Percentiles rank a stretch among this genome's conserved stretches.
These are phyloP conservation scores for Cladophialophora bantiana DNA, from an alignment of 2,329 filamentous ascomycete species.

Conservation along the genomic window DNA sequence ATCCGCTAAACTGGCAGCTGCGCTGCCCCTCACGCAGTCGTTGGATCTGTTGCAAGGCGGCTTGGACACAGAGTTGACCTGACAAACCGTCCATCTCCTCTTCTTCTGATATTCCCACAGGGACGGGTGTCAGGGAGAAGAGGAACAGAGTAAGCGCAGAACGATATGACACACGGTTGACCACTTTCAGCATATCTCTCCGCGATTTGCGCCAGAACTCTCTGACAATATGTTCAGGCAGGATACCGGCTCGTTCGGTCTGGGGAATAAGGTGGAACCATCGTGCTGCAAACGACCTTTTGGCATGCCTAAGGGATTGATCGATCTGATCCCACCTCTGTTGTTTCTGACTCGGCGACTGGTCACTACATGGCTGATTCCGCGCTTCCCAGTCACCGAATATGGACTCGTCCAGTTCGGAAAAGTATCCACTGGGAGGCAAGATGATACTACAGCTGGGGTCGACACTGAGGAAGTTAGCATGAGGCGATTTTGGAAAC, in stretches of 20 bases:
- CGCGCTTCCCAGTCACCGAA: constrained; percentile 23
- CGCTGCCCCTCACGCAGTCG: constrained; percentile 49
- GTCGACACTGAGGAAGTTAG: constrained; percentile 20
- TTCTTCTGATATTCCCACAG: constrained; percentile 50
- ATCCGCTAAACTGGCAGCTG: constrained; percentile 52
- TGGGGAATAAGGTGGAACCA: constrained; percentile 42
- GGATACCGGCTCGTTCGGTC: constrained; percentile 7
- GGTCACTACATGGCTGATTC: constrained; percentile 5
- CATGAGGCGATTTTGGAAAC: background rate
- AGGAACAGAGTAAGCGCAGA: constrained; percentile 52
- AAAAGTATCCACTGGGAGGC: constrained; percentile 44
- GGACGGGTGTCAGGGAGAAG: constrained; percentile 52
- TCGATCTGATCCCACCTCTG: constrained; percentile 40
- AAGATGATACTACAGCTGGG: constrained; percentile 32
- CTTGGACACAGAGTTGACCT: constrained; percentile 52
- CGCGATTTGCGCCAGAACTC: constrained; percentile 49
- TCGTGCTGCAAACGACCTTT: constrained; percentile 42
- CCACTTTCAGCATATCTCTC: constrained; percentile 50
- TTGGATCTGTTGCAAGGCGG: constrained; percentile 53
- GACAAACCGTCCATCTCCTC: constrained; percentile 52
- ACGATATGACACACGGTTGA: constrained; percentile 52
- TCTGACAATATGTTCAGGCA: constrained; percentile 38
- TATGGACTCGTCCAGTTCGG: constrained; percentile 41
- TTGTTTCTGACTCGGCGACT: constrained; percentile 18
- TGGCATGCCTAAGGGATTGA: constrained; percentile 41